Evolutionary conservation across 2,329 filamentous ascomycete species (phyloP).

Genomic region (Xylaria sp.): DNA sequence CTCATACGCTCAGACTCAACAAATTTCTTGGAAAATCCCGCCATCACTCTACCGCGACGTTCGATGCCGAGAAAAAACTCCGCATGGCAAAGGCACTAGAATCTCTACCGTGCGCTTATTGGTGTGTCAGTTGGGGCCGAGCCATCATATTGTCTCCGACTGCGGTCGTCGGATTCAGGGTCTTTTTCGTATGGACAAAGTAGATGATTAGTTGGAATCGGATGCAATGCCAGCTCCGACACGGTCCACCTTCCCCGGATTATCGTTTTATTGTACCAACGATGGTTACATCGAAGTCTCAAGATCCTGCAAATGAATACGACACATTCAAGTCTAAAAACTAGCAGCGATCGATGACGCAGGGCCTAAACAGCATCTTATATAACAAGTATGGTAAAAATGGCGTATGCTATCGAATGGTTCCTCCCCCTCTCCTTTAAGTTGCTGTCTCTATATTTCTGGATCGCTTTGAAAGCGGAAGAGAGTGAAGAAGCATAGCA

Average conservation of each 20-base stretch:
- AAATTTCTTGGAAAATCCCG: not conserved
- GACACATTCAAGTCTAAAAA: not conserved
- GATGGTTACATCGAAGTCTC: not conserved
- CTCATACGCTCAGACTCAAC: not conserved
- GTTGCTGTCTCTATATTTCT: not conserved
- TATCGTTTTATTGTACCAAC: not conserved
- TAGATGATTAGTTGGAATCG: not conserved
- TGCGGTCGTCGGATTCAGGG: constrained; percentile 1
- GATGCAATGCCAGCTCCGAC: not conserved
- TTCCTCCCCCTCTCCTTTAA: not conserved
- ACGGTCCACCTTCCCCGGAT: not conserved
- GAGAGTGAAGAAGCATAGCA: not conserved
- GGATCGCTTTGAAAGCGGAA: not conserved
- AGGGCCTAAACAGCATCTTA: not conserved
- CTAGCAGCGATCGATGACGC: not conserved
- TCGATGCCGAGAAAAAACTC: not conserved
- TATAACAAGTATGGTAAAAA: not conserved
- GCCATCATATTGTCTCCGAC: not conserved
- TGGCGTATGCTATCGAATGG: not conserved
- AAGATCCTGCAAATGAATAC: not conserved
- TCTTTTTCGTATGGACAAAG: not conserved
- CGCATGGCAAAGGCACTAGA: not conserved
- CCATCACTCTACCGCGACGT: not conserved
- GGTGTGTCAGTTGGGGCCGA: not conserved
- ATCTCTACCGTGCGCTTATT: not conserved